Conservation (phyloP, 1,284 basidiomycete species). For the Ceratobasidium theobromae region DNA sequence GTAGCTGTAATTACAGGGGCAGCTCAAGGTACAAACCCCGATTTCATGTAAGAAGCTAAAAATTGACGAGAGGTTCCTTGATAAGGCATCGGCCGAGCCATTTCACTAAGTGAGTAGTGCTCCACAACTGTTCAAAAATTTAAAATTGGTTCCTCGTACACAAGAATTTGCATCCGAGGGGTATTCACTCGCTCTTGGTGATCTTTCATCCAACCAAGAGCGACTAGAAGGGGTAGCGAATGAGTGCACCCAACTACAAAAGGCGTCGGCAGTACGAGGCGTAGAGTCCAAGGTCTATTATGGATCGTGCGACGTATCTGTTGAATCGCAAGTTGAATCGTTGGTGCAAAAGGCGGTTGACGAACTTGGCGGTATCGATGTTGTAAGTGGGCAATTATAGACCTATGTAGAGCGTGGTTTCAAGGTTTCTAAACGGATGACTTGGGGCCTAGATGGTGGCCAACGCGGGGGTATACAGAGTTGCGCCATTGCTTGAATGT, state of each 20-base stretch:
- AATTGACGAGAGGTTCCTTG: not conserved
- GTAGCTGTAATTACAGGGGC: slow-evolving; percentile 28
- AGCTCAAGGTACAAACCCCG: not conserved
- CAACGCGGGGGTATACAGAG: slow-evolving; percentile 25
- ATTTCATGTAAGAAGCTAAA: not conserved
- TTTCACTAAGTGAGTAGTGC: not conserved
- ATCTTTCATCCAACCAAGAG: slow-evolving; percentile 7
- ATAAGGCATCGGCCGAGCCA: slow-evolving; percentile 14
- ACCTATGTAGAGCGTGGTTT: not conserved
- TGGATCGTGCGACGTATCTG: slow-evolving; percentile 18
- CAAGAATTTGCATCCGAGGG: slow-evolving; percentile 20
- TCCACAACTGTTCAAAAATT: not conserved
- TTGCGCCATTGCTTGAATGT: slow-evolving; percentile 23
- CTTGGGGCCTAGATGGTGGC: slow-evolving; percentile 23
- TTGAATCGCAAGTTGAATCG: slow-evolving; percentile 1
- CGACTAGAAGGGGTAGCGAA: not conserved
- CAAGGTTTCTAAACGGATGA: not conserved
- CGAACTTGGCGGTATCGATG: slow-evolving; percentile 8
- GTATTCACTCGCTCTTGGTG: slow-evolving; percentile 19
- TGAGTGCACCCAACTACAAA: slow-evolving; percentile 5
- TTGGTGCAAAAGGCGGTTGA: not conserved
- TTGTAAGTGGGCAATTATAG: not conserved
- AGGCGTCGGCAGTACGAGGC: not conserved
- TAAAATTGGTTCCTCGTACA: not conserved
- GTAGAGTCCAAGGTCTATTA: not conserved